These are phyloP conservation scores for Nicotiana rustica DNA, from an alignment of 305 asterid genomes.

Conservation along the genomic window DNA sequence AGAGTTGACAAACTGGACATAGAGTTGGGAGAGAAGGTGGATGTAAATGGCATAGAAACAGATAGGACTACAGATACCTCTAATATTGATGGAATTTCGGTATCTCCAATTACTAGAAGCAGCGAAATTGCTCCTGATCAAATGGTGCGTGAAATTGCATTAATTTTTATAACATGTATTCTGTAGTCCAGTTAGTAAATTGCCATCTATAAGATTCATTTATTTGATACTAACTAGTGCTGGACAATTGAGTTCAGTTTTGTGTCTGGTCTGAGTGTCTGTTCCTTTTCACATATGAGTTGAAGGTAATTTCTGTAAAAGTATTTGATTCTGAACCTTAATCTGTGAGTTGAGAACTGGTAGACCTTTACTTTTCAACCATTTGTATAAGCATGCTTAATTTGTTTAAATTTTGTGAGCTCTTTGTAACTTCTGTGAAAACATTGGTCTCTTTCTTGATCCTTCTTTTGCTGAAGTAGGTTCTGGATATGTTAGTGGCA, in stretches of 20 bases:
- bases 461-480: constrained; percentile 15
- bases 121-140: constrained; percentile 43
- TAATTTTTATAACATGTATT: not conserved
- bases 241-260: not conserved
- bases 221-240: not conserved
- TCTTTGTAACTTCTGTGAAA: not conserved
- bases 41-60: constrained; percentile 37
- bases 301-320: not conserved
- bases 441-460: not conserved
- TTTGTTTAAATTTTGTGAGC: constrained; percentile 19
- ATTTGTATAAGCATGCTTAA: not conserved
- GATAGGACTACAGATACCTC: constrained; percentile 43
- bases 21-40: constrained; percentile 41
- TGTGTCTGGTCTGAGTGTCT: not conserved
- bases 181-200: not conserved
- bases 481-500: constrained; percentile 24
- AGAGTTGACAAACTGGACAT: constrained; percentile 40
- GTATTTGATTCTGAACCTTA: not conserved
- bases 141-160: constrained; percentile 48
- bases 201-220: constrained; percentile 5
- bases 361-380: constrained; percentile 22
- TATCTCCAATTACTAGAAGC: constrained; percentile 41
- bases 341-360: not conserved
- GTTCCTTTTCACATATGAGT: constrained; percentile 22
- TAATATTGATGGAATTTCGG: constrained; percentile 42